These are phyloP conservation scores for Spirogloea muscicola DNA, from an alignment of 139 green algal species.

Conservation along the genomic window DNA sequence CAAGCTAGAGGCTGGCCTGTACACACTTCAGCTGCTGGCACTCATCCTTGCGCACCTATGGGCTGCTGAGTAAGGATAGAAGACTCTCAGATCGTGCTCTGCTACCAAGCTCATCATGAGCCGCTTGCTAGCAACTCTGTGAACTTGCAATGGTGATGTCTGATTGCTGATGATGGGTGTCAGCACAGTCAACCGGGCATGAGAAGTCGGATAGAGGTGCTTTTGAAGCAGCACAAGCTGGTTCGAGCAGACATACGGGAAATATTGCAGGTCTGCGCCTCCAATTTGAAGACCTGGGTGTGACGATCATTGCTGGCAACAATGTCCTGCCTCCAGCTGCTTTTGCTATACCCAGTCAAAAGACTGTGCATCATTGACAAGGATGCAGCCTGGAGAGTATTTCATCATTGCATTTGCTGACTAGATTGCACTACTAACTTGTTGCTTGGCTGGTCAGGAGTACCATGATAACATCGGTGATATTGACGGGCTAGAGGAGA, in stretches of 20 bases:
- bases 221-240: conserved; percentile 35
- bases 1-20: conserved; percentile 41
- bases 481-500: conserved; percentile 32
- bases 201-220: conserved; percentile 18
- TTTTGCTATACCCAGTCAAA: background rate
- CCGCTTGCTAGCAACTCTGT: background rate
- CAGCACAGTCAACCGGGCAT: conserved; percentile 20
- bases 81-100: background rate
- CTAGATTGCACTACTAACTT: no score
- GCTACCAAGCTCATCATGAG: background rate
- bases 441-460: conserved; percentile 22
- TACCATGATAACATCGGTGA: conserved; percentile 43
- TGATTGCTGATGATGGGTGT: background rate
- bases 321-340: background rate
- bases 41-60: conserved; percentile 37
- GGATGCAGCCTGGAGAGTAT: no score
- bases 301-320: background rate
- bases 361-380: background rate
- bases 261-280: conserved; percentile 17
- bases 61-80: conserved; percentile 27
- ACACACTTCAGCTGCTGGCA: conserved; percentile 34
- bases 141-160: background rate
- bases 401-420: no score
- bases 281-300: background rate
- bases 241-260: conserved; percentile 7